Conservation (phyloP, 192 early-diverging fungal species). For the Backusella sp. region DNA sequence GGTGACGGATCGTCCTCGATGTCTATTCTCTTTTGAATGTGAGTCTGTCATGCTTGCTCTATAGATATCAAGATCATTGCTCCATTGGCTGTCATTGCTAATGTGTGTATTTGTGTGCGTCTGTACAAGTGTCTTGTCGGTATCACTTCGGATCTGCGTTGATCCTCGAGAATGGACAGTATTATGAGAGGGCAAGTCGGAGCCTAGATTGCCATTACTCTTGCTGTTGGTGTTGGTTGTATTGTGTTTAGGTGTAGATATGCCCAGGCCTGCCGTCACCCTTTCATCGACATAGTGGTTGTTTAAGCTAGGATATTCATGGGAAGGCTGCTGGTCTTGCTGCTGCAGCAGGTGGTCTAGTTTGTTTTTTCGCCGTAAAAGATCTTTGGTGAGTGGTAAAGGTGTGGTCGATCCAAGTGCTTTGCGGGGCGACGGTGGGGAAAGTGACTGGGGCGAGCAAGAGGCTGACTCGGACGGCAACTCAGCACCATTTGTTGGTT, state of each 20-base stretch:
- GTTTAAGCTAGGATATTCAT: neutral
- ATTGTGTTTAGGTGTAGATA: neutral
- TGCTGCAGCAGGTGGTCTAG: conserved; percentile 23
- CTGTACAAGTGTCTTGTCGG: neutral
- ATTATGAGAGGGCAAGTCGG: neutral
- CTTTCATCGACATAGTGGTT: conserved; percentile 15
- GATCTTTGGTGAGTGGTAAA: conserved; percentile 33
- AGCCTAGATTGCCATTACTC: neutral
- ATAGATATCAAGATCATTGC: conserved; percentile 4
- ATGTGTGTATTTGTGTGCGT: neutral
- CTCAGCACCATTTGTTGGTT: neutral
- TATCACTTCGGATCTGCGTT: neutral
- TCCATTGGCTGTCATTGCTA: conserved; percentile 3
- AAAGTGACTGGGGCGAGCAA: neutral
- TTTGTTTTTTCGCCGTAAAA: conserved; percentile 28
- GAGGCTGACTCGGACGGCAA: neutral
- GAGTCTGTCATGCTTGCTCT: neutral
- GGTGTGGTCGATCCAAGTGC: neutral
- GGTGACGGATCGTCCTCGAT: neutral
- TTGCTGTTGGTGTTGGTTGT: neutral
- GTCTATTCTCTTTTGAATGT: neutral
- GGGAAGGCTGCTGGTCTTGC: neutral
- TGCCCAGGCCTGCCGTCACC: conserved; percentile 21
- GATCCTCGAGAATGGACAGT: neutral
- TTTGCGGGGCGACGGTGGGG: neutral